Evolutionary conservation across 805 yeast species (phyloP).

Genomic region (Cyberlindnera japonica): DNA sequence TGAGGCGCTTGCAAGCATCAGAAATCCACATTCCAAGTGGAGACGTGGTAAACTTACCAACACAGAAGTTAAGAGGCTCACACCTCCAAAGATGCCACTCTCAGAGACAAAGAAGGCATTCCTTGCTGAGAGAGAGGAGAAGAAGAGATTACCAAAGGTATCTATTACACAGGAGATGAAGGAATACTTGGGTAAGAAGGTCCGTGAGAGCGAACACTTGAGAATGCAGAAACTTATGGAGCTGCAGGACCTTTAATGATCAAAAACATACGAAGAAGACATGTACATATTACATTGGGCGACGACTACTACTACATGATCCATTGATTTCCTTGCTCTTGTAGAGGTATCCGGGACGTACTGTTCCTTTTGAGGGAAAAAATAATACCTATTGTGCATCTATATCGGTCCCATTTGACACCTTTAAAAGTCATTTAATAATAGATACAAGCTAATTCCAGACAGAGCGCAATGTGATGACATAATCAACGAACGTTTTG

Average conservation of each 20-base stretch:
- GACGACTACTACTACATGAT: too few species aligned
- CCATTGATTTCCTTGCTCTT: too few species aligned
- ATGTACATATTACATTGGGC: slow-evolving; percentile 3
- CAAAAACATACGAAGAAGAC: not conserved
- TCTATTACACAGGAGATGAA: slow-evolving; percentile 49
- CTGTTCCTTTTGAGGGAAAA: too few species aligned
- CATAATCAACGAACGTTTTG: too few species aligned
- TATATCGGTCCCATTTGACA: too few species aligned
- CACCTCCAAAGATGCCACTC: slow-evolving; percentile 75
- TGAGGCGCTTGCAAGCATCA: slow-evolving; percentile 60
- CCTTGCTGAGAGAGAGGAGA: slow-evolving; percentile 47
- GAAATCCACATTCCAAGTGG: slow-evolving; percentile 72
- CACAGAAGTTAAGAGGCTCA: slow-evolving; percentile 55
- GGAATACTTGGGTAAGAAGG: slow-evolving; percentile 49
- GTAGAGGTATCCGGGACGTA: too few species aligned
- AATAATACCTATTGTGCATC: too few species aligned
- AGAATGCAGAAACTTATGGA: slow-evolving; percentile 7
- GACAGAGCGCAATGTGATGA: too few species aligned
- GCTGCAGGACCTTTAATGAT: slow-evolving; percentile 13
- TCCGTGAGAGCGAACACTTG: slow-evolving; percentile 28
- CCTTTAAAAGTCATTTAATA: too few species aligned
- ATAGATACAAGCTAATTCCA: too few species aligned
- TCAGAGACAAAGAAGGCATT: slow-evolving; percentile 59
- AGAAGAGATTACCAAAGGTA: slow-evolving; percentile 38
- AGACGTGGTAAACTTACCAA: slow-evolving; percentile 61